phyloP scores from a whole-genome alignment of 495 filamentous ascomycete species.

The Schizothecium vesticola region DNA sequence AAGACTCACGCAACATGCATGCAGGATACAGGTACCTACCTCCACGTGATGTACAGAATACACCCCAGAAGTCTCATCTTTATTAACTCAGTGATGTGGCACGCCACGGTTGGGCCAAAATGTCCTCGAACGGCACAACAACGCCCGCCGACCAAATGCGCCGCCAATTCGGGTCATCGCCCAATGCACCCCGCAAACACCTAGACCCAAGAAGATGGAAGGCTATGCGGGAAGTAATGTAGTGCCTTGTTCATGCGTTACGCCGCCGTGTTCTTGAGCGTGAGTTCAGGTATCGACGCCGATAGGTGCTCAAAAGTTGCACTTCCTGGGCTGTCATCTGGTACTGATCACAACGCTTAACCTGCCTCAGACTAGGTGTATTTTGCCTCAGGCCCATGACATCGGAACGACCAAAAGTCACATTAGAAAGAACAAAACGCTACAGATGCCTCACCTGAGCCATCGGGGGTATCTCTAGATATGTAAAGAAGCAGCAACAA shows the following conservation, averaged over 20 bases:
- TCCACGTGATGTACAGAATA: neutral
- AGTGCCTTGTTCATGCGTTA: neutral
- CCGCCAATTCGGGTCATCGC: neutral
- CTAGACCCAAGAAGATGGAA: neutral
- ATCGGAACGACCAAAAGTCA: neutral
- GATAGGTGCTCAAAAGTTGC: neutral
- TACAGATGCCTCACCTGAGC: neutral
- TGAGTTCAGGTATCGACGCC: neutral
- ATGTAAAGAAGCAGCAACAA: neutral
- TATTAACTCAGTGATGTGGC: constrained; percentile 5
- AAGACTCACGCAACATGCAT: neutral
- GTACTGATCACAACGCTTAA: too few relatives aligned
- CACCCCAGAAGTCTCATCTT: neutral
- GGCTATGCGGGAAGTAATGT: neutral
- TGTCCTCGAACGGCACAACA: neutral
- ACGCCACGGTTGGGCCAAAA: constrained; percentile 6
- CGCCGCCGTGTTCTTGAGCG: neutral
- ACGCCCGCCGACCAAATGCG: neutral
- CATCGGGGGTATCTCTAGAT: neutral
- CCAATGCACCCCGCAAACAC: constrained; percentile 7
- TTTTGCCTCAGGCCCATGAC: too few relatives aligned
- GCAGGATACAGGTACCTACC: neutral
- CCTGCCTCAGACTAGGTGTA: too few relatives aligned
- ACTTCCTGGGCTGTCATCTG: too few relatives aligned
- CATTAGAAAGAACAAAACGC: neutral